A percentile compares a stretch with the other conserved stretches of the same genome.
phyloP scores from a whole-genome alignment of 257 asterid species.

The Capsicum chinense region DNA sequence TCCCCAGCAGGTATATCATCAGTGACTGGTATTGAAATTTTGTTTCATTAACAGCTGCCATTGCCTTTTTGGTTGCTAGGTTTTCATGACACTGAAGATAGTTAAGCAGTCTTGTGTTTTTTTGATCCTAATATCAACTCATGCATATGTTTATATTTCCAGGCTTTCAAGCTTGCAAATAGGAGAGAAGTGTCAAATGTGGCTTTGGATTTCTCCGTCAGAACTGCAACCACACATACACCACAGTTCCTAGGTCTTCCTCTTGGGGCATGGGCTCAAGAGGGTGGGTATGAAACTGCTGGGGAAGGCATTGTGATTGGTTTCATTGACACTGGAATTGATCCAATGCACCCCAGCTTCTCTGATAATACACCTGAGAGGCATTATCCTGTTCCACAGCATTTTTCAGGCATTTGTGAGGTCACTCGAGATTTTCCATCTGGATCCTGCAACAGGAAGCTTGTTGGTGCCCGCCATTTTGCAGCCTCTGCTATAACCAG shows the following conservation, averaged over 20 bases:
- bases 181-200: conserved; percentile 82
- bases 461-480: conserved; percentile 96
- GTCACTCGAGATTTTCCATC: conserved; percentile 95
- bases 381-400: conserved; percentile 79
- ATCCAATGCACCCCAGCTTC: conserved; percentile 93
- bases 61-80: not conserved
- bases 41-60: not conserved
- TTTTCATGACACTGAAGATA: not conserved
- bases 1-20: conserved; percentile 67
- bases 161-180: conserved; percentile 81
- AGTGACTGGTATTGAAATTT: not conserved
- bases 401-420: conserved; percentile 94
- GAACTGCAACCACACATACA: conserved; percentile 93
- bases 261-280: conserved; percentile 93
- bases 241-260: conserved; percentile 97
- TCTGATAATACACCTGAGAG: conserved; percentile 64
- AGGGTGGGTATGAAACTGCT: conserved; percentile 89
- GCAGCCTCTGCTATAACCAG: conserved; percentile 98
- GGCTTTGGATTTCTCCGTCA: conserved; percentile 79
- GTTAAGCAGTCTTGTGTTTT: not conserved
- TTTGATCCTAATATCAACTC: conserved; percentile 17
- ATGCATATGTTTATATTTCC: conserved; percentile 30
- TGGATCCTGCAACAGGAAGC: conserved; percentile 98
- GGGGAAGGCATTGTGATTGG: conserved; percentile 98
- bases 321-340: conserved; percentile 91